Evolutionary conservation across 2,329 filamentous ascomycete genomes (phyloP).

Genomic region (Cytospora piceicola): DNA sequence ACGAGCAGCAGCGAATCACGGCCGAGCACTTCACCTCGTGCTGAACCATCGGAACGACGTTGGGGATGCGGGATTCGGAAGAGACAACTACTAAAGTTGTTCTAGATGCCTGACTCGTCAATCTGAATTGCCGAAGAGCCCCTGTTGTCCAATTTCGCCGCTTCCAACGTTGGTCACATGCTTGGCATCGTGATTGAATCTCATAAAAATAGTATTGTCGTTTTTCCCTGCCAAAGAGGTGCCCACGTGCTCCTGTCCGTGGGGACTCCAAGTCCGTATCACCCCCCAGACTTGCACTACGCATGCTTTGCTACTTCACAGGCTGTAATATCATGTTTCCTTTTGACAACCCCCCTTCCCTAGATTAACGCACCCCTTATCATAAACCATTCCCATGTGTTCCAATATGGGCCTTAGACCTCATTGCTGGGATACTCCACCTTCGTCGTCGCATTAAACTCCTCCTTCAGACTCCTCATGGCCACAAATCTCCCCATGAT

Average conservation of each 20-base stretch:
- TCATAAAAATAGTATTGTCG: not conserved
- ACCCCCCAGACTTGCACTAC: not conserved
- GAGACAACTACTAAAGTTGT: not conserved
- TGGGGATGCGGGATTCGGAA: not conserved
- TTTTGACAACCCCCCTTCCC: not conserved
- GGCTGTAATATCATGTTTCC: constrained; percentile 10
- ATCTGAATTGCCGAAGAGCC: not conserved
- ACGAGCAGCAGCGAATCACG: constrained; percentile 27
- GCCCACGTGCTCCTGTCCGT: constrained; percentile 26
- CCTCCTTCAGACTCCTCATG: constrained; percentile 65
- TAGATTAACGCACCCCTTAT: not conserved
- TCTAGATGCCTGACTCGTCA: not conserved
- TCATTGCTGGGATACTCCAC: constrained; percentile 76
- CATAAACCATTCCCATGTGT: not conserved
- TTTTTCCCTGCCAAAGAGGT: constrained; percentile 22
- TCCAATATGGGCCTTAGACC: constrained; percentile 42
- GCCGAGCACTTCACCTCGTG: constrained; percentile 26
- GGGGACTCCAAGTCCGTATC: not conserved
- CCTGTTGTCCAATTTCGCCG: not conserved
- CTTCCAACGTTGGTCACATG: not conserved
- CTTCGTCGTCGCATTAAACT: constrained; percentile 66
- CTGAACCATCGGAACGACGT: constrained; percentile 9
- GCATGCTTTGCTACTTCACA: constrained; percentile 10
- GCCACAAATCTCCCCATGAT: constrained; percentile 56
- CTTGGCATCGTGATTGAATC: not conserved